phyloP scores from a whole-genome alignment of 768 basidiomycete species.

The Pleurotus giganteus region DNA sequence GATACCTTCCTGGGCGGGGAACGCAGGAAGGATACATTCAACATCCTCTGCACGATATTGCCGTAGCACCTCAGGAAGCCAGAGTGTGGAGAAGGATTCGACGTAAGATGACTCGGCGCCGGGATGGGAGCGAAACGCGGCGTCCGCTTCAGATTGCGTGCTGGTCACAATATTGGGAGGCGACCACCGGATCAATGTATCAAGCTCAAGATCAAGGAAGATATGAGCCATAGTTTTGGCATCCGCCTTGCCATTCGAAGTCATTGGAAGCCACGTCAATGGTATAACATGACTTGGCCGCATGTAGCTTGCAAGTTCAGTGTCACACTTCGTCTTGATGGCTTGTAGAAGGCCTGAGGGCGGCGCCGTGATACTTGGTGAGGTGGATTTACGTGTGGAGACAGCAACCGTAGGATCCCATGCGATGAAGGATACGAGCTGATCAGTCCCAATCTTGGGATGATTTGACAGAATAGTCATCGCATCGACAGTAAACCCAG shows the following conservation, averaged over 20 bases:
- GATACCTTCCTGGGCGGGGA: constrained; percentile 47
- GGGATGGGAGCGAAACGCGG: constrained; percentile 1
- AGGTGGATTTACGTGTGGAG: constrained; percentile 32
- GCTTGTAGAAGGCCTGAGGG: constrained; percentile 26
- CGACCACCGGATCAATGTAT: constrained; percentile 21
- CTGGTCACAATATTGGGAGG: constrained; percentile 9
- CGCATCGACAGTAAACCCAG: constrained; percentile 30
- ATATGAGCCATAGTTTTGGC: constrained; percentile 29
- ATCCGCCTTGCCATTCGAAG: constrained; percentile 36
- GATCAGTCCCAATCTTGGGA: constrained; percentile 39
- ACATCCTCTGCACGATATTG: constrained; percentile 16
- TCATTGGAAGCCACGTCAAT: constrained; percentile 46
- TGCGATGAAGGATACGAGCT: constrained; percentile 45
- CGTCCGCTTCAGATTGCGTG: background rate
- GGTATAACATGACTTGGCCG: constrained; percentile 48
- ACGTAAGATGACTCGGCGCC: background rate
- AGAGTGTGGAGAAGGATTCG: constrained; percentile 15
- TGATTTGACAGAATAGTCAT: constrained; percentile 42
- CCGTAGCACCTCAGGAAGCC: constrained; percentile 15
- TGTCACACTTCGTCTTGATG: constrained; percentile 35
- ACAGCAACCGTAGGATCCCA: constrained; percentile 36
- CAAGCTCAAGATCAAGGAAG: constrained; percentile 24
- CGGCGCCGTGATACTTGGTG: constrained; percentile 17
- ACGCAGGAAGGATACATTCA: constrained; percentile 36
- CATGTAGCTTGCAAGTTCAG: constrained; percentile 48